phyloP scores from a whole-genome alignment of 169 alveolate species.

The Perkinsus marinus region DNA sequence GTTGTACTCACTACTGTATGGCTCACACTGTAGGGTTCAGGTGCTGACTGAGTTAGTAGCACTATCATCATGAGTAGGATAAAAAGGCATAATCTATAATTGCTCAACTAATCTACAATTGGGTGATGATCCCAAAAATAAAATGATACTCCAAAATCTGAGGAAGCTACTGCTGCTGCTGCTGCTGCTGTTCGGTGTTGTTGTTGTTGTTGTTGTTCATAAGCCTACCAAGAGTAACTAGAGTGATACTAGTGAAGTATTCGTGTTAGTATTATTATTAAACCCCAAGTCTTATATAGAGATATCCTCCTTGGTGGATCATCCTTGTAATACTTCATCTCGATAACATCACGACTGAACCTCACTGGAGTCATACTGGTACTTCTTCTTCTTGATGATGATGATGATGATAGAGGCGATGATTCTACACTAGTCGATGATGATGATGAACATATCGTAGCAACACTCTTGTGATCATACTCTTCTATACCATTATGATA shows the following conservation, averaged over 20 bases:
- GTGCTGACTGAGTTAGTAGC: neutral
- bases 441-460: neutral
- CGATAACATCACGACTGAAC: neutral
- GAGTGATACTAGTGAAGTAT: too few relatives aligned
- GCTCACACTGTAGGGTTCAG: too few relatives aligned
- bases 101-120: neutral
- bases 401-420: neutral
- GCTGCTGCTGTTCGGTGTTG: too few relatives aligned
- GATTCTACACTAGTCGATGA: neutral
- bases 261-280: neutral
- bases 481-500: neutral
- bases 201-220: too few relatives aligned
- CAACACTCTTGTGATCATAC: neutral
- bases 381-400: neutral
- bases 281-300: neutral
- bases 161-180: too few relatives aligned
- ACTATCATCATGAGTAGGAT: too few relatives aligned
- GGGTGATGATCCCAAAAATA: too few relatives aligned
- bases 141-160: too few relatives aligned
- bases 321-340: neutral
- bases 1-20: too few relatives aligned
- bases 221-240: too few relatives aligned
- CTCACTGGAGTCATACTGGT: neutral
- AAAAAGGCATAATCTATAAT: neutral
- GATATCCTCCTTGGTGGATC: neutral